Conservation (phyloP, 352 stramenopile genomes). For the Pythium insidiosum region DNA sequence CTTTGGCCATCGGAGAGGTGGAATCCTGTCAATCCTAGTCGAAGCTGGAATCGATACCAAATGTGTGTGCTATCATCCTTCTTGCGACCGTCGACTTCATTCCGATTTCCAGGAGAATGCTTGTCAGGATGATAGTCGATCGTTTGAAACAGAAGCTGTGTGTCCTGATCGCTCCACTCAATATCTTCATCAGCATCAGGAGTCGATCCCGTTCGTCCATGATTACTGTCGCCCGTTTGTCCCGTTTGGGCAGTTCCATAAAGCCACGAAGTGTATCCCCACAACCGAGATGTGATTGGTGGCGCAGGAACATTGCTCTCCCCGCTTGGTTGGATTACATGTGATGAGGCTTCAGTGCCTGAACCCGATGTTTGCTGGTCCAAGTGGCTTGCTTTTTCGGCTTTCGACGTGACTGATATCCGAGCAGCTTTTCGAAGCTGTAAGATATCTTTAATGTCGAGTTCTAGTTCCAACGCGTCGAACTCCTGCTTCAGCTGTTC, state of each 20-base stretch:
- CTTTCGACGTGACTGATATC: not conserved
- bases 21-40: too few species aligned
- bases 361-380: not conserved
- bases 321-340: too few species aligned
- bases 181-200: slow-evolving; percentile 26
- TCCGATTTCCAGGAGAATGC: too few species aligned
- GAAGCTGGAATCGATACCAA: slow-evolving; percentile 72
- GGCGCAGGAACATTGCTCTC: slow-evolving; percentile 9
- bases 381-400: not conserved
- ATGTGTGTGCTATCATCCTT: slow-evolving; percentile 51
- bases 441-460: slow-evolving; percentile 70
- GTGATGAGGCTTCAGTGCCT: too few species aligned
- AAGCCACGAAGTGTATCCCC: slow-evolving; percentile 74
- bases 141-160: slow-evolving; percentile 65
- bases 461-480: slow-evolving; percentile 56
- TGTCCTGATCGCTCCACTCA: slow-evolving; percentile 81
- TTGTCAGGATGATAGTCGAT: slow-evolving; percentile 73
- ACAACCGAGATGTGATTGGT: slow-evolving; percentile 36
- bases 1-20: too few species aligned
- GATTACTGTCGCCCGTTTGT: not conserved
- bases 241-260: slow-evolving; percentile 9
- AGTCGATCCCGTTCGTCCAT: not conserved
- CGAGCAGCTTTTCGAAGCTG: slow-evolving; percentile 42
- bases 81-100: not conserved
- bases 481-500: slow-evolving; percentile 35